phyloP scores from a whole-genome alignment of 495 filamentous ascomycete genomes.

The Ramalina peruviana region DNA sequence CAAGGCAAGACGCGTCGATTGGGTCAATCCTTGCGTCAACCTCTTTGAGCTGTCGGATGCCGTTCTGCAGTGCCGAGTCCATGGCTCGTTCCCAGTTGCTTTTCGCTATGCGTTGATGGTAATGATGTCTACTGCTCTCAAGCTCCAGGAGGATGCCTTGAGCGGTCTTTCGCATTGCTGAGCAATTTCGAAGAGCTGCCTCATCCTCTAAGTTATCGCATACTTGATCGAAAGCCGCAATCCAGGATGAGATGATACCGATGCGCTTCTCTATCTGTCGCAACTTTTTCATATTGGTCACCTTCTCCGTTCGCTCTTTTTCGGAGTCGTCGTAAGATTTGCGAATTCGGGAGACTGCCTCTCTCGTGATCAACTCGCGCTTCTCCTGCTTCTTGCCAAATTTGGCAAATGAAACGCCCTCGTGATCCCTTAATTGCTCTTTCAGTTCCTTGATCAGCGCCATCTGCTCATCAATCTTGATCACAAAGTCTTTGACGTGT shows the following conservation, averaged over 20 bases:
- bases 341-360: slow-evolving; percentile 69
- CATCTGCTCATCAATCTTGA: slow-evolving; percentile 96
- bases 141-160: slow-evolving; percentile 77
- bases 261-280: slow-evolving; percentile 77
- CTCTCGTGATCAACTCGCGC: slow-evolving; percentile 60
- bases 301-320: slow-evolving; percentile 65
- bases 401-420: slow-evolving; percentile 72
- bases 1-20: slow-evolving; percentile 56
- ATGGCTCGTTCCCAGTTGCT: slow-evolving; percentile 76
- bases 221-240: slow-evolving; percentile 78
- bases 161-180: slow-evolving; percentile 73
- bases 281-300: slow-evolving; percentile 66
- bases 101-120: slow-evolving; percentile 66
- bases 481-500: slow-evolving; percentile 94
- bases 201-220: slow-evolving; percentile 57
- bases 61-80: slow-evolving; percentile 77
- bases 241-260: slow-evolving; percentile 72
- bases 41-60: slow-evolving; percentile 59
- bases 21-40: slow-evolving; percentile 56
- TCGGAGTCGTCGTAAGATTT: slow-evolving; percentile 71
- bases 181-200: slow-evolving; percentile 48
- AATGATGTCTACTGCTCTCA: slow-evolving; percentile 76
- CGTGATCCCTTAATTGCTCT: slow-evolving; percentile 80
- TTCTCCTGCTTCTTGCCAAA: slow-evolving; percentile 81
- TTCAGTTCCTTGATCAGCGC: slow-evolving; percentile 86